phyloP scores from a whole-genome alignment of 2,329 filamentous ascomycete genomes.

The Hawksworthiomyces lignivorus region DNA sequence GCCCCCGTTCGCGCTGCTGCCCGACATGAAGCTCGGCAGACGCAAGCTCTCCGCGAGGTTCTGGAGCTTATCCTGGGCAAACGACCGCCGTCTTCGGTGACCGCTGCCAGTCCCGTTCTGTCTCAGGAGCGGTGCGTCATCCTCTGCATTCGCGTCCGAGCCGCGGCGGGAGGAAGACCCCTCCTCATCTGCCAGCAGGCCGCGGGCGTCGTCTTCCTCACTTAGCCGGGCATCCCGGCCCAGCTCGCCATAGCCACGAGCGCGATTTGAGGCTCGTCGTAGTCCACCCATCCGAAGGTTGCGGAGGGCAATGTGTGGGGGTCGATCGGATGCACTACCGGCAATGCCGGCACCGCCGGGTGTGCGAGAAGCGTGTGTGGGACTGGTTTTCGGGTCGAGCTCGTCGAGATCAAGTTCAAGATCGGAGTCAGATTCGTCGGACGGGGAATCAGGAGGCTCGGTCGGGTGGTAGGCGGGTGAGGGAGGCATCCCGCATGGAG shows the following conservation, averaged over 20 bases:
- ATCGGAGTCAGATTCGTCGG: constrained; percentile 69
- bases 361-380: constrained; percentile 19
- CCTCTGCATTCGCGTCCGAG: constrained; percentile 54
- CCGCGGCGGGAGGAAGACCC: constrained; percentile 42
- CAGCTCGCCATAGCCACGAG: constrained; percentile 52
- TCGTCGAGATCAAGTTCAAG: constrained; percentile 72
- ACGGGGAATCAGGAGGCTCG: constrained; percentile 56
- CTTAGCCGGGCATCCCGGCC: constrained; percentile 45
- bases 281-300: constrained; percentile 60
- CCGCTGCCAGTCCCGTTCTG: constrained; percentile 26
- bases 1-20: constrained; percentile 25
- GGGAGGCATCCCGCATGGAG: constrained; percentile 48
- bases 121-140: constrained; percentile 67
- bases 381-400: constrained; percentile 54
- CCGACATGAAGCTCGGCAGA: constrained; percentile 60
- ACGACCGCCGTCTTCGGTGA: constrained; percentile 27
- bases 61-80: constrained; percentile 33
- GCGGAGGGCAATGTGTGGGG: constrained; percentile 61
- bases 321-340: constrained; percentile 21
- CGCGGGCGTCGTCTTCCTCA: constrained; percentile 45
- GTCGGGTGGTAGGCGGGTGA: constrained; percentile 43
- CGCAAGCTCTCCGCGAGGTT: constrained; percentile 44
- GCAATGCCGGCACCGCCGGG: constrained; percentile 16
- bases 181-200: constrained; percentile 25
- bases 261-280: constrained; percentile 48